phyloP scores from a whole-genome alignment of 805 yeast genomes.

The Myxozyma neotropica region DNA sequence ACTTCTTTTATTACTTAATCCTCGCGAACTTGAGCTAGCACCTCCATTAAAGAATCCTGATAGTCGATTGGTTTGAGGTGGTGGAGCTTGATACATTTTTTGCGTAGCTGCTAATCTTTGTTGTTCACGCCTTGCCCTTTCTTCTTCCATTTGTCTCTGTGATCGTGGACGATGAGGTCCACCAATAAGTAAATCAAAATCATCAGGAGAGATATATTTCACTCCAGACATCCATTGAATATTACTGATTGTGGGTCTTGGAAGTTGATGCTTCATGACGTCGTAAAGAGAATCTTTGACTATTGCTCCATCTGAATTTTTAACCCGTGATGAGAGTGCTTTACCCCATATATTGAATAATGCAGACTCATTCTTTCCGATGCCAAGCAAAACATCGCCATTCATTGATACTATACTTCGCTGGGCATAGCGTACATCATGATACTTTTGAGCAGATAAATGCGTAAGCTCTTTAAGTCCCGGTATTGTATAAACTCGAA shows the following conservation, averaged over 20 bases:
- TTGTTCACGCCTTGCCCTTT: slow-evolving; percentile 36
- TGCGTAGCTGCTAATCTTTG: slow-evolving; percentile 29
- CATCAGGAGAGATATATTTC: slow-evolving; percentile 59
- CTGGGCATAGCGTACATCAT: slow-evolving; percentile 24
- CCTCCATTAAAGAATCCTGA: neutral
- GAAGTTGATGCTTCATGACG: slow-evolving; percentile 66
- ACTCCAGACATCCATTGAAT: slow-evolving; percentile 86
- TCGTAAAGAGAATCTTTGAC: slow-evolving; percentile 66
- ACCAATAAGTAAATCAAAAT: slow-evolving; percentile 64
- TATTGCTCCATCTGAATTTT: slow-evolving; percentile 27
- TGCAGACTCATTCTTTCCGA: slow-evolving; percentile 57
- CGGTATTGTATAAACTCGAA: slow-evolving; percentile 44
- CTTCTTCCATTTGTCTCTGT: slow-evolving; percentile 45
- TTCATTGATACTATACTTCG: slow-evolving; percentile 45
- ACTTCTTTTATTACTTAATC: neutral
- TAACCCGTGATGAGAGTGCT: slow-evolving; percentile 36
- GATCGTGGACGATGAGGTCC: slow-evolving; percentile 72
- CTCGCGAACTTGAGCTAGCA: neutral
- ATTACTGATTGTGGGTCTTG: slow-evolving; percentile 77
- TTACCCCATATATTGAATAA: slow-evolving; percentile 55
- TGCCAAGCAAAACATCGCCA: slow-evolving; percentile 54
- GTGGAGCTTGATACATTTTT: neutral
- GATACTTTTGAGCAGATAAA: slow-evolving; percentile 32
- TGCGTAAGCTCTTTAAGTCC: slow-evolving; percentile 26
- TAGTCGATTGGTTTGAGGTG: neutral